phyloP scores from a whole-genome alignment of 2,329 filamentous ascomycete species.

The Epichloe amarillans region DNA sequence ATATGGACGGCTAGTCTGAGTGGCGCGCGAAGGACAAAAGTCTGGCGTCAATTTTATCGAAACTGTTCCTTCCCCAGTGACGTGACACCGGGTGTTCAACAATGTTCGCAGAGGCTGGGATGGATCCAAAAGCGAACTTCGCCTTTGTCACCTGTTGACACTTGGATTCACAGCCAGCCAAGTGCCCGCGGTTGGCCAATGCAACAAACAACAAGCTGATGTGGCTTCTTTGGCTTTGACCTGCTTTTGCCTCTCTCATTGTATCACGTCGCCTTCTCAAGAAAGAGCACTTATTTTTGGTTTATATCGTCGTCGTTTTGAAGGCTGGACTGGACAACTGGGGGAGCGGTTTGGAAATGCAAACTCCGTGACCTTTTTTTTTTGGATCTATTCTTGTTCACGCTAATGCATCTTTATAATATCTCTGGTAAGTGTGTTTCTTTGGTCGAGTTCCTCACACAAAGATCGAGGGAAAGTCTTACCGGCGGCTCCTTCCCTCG shows the following conservation, averaged over 20 bases:
- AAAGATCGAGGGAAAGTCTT: neutral
- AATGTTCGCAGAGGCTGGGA: neutral
- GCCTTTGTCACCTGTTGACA: conserved; percentile 1
- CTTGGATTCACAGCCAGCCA: neutral
- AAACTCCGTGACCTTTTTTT: neutral
- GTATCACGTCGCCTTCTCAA: neutral
- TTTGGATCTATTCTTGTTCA: neutral
- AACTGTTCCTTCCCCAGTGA: neutral
- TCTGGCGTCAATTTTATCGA: neutral
- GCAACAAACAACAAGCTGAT: neutral
- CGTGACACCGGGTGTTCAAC: too few species aligned
- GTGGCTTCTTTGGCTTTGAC: neutral
- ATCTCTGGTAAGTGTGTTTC: neutral
- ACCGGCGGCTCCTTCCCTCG: conserved; percentile 2
- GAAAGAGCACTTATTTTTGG: neutral
- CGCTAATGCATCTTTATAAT: neutral
- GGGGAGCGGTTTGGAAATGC: neutral
- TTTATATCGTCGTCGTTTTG: neutral
- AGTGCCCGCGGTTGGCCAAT: neutral
- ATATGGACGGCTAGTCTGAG: neutral
- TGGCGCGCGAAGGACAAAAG: neutral
- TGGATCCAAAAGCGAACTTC: neutral
- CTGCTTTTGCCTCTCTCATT: neutral
- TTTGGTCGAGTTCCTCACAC: neutral
- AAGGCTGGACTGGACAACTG: neutral